Evolutionary conservation across 495 filamentous ascomycete species (phyloP).

Genomic region (Beverwykella pulmonaria): DNA sequence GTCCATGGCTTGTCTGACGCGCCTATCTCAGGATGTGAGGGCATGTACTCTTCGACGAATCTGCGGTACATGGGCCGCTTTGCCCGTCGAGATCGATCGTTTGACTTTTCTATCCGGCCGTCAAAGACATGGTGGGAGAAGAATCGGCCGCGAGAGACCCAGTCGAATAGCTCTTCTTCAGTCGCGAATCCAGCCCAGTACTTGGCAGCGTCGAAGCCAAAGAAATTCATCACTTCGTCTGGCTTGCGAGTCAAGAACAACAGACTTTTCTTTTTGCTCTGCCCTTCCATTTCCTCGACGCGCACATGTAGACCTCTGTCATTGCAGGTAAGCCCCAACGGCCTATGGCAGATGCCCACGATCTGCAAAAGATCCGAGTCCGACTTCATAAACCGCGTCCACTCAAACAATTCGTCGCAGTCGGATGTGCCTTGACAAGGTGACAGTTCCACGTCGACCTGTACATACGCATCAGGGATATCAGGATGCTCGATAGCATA

Average conservation of each 20-base stretch:
- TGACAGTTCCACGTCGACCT: slow-evolving; percentile 66
- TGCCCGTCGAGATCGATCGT: slow-evolving; percentile 54
- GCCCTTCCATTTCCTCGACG: slow-evolving; percentile 62
- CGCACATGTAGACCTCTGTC: slow-evolving; percentile 61
- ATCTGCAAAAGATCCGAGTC: slow-evolving; percentile 71
- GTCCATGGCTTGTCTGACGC: slow-evolving; percentile 16
- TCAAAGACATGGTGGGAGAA: slow-evolving; percentile 47
- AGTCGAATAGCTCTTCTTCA: slow-evolving; percentile 60
- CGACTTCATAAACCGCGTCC: slow-evolving; percentile 63
- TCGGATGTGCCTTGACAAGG: slow-evolving; percentile 33
- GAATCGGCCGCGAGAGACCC: slow-evolving; percentile 55
- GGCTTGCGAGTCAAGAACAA: slow-evolving; percentile 62
- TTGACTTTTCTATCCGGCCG: slow-evolving; percentile 49
- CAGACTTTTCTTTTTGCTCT: slow-evolving; percentile 57
- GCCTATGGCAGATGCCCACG: slow-evolving; percentile 61
- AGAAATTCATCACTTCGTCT: slow-evolving; percentile 56
- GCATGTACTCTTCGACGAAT: slow-evolving; percentile 58
- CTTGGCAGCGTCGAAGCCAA: slow-evolving; percentile 54
- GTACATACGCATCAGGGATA: slow-evolving; percentile 50
- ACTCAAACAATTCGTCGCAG: slow-evolving; percentile 48
- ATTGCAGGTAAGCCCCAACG: slow-evolving; percentile 65
- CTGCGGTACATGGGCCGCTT: slow-evolving; percentile 52
- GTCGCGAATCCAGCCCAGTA: slow-evolving; percentile 51
- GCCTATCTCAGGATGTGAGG: slow-evolving; percentile 9
- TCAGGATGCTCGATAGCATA: slow-evolving; percentile 34